Conservation (phyloP, 257 asterid genomes). For the Scutellaria barbata region DNA sequence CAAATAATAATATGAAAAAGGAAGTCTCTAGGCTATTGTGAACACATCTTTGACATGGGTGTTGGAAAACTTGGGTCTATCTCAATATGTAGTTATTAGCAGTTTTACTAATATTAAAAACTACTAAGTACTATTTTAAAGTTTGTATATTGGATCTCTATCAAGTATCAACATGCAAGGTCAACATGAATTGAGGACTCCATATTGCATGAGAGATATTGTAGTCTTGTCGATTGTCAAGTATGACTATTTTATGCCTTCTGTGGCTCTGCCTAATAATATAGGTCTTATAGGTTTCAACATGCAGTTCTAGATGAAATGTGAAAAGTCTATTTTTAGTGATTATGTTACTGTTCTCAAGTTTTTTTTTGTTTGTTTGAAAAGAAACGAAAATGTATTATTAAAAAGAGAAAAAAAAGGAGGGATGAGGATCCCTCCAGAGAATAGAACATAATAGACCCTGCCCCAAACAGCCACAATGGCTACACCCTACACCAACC, state of each 20-base stretch:
- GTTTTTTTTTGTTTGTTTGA: too few relatives aligned
- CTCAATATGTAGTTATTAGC: background rate
- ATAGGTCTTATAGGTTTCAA: background rate
- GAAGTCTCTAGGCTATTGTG: background rate
- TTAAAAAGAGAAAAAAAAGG: too few relatives aligned
- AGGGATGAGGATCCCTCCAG: too few relatives aligned
- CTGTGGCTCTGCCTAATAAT: background rate
- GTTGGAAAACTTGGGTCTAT: background rate
- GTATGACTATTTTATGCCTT: background rate
- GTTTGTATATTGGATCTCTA: background rate
- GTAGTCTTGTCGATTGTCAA: background rate
- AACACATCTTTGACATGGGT: background rate
- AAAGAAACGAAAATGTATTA: too few relatives aligned
- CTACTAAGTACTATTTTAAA: background rate
- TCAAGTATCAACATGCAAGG: background rate
- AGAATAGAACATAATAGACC: too few relatives aligned
- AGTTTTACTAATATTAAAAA: background rate
- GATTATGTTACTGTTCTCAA: background rate
- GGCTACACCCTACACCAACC: too few relatives aligned
- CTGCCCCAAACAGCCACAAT: too few relatives aligned
- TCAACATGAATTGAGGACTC: background rate
- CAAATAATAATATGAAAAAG: background rate
- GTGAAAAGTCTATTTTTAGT: background rate
- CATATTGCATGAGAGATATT: background rate
- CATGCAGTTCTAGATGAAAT: background rate